phyloP scores from a whole-genome alignment of 441 rosid species.

The Aquilaria agallochum region DNA sequence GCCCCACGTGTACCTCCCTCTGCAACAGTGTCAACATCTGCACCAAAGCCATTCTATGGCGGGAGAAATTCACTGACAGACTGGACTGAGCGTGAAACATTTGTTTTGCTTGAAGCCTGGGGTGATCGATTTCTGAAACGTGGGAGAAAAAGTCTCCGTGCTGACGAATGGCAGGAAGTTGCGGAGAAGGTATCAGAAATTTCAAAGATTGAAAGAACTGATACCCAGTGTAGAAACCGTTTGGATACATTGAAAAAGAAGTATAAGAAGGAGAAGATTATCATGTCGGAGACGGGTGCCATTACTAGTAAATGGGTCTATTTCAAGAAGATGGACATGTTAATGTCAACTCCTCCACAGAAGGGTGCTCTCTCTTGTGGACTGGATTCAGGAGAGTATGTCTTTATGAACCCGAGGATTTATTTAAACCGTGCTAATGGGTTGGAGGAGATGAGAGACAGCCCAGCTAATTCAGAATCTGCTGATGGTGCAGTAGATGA shows the following conservation, averaged over 20 bases:
- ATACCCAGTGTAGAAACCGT: conserved; percentile 78
- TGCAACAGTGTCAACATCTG: conserved; percentile 19
- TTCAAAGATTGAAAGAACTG: conserved; percentile 68
- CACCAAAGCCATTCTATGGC: conserved; percentile 42
- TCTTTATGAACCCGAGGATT: conserved; percentile 58
- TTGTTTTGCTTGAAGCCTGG: conserved; percentile 86
- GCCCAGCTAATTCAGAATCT: conserved; percentile 72
- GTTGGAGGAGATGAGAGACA: conserved; percentile 84
- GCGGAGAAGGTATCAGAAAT: conserved; percentile 90
- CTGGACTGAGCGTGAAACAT: conserved; percentile 88
- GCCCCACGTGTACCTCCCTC: conserved; percentile 62
- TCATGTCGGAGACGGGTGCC: conserved; percentile 31
- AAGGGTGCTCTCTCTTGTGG: conserved; percentile 84
- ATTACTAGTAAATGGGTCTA: conserved; percentile 68
- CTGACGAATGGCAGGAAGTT: conserved; percentile 93
- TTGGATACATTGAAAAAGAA: conserved; percentile 89
- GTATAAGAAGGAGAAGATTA: conserved; percentile 80
- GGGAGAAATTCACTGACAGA: conserved; percentile 64
- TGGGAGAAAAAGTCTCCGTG: conserved; percentile 85
- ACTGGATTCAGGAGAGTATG: conserved; percentile 81
- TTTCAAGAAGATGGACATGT: conserved; percentile 79
- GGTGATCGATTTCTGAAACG: conserved; percentile 76
- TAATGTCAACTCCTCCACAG: conserved; percentile 66
- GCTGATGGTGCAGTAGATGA: conserved; percentile 47
- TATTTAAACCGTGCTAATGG: conserved; percentile 70